Evolutionary conservation across 768 basidiomycete species (phyloP), one percentile per base, ranked within the genome.

Genomic region (Suillus fuscotomentosus): DNA sequence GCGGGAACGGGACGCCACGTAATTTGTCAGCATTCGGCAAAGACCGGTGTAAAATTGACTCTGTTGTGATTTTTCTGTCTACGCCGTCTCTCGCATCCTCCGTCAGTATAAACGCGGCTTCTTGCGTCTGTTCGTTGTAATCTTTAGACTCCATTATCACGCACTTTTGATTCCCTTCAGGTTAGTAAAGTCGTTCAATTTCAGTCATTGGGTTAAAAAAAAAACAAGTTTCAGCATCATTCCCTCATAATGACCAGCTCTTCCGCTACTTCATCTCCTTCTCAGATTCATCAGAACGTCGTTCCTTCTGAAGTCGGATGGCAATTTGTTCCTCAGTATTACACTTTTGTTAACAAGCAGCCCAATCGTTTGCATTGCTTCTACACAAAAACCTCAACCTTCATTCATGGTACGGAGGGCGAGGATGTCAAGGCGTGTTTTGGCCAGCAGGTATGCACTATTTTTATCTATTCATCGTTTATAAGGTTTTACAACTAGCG

Each of bases 251-350:
- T 79, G 77, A 69, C 74, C 65, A 70, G 66, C 69, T 68, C 71
- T 57, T 66, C 57, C 63, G 77, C 73, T 60, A 68, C 67, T 72
- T 79, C 82, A 70, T 68, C 79, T 67, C 67, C 79, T 75, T 71
- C 85, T 71, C 67, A 78, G 71, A 73, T 78, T 70, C 85, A 86
- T 74, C 83, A 82, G 78, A 85, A 83, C 74, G 88, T 92, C 82
- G 82, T 90, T 82, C 92, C 92, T 78, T 94, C 90, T 71, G 94
- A 97, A 82, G 96, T 98, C 75, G 95, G 96, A 80, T 98, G 95
- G 95, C 95, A 98, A 80, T 98, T 98, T 82, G 95, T 97, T 70
- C 94, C 95, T 57, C 96, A 99, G 80, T 99, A 99, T 82, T 99
- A 99, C 82, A 97, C 93, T 71, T 97, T 93, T 84, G 91, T 99